Evolutionary conservation across 1,284 basidiomycete genomes (phyloP), one percentile per base, ranked within the genome.

Genomic region (Tremellales sp.): DNA sequence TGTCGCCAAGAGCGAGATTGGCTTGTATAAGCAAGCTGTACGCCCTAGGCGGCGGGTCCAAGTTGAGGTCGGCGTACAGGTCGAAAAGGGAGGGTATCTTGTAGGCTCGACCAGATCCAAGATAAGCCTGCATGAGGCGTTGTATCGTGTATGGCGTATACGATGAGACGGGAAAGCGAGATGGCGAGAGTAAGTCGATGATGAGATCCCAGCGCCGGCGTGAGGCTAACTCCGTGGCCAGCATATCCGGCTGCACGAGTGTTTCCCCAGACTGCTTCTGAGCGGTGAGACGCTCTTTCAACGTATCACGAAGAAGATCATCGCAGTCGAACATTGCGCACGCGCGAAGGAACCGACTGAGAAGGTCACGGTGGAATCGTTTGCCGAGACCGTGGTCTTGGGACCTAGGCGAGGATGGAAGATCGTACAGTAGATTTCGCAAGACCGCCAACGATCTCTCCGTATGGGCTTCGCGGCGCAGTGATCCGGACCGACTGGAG

Each of bases 21-120:
- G 67, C 62, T 47, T 65, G 61, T 2, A 63, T 46, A 11, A 65
- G 46, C 13, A 56, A 48, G 17, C 52, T 52, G 36, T 56, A 51
- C 6, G 59, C 29, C 11, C 52, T 46, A 1, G 48, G 17, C 12
- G 48, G 50, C 10, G 61, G 61, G 22, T 33, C 17, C 4, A 60
- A 25, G 15, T 48, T 36, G 26, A 54, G 46, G 13, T 43, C 17
- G 12, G 33, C 36, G 44, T 60, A 49, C n/a, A 51, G 45, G 12
- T 55, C 43, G 46, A 69, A 69, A 4, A 64, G 41, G 3, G 41
- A 43, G 8, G 56, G 51, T 3, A 64, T 51, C n/a, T 47, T 60
- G n/a, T 53, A 48, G 7, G 58, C 53, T 46, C 60, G 51, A n/a
- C 45, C 46, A 11, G 51, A 48, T n/a, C 48, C 53, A 12, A 69